Percentiles rank a stretch among this genome's conserved stretches.
Evolutionary conservation across 1,139 yeast genomes (phyloP).

Genomic region (Blastobotrys raffinosifermentans): DNA sequence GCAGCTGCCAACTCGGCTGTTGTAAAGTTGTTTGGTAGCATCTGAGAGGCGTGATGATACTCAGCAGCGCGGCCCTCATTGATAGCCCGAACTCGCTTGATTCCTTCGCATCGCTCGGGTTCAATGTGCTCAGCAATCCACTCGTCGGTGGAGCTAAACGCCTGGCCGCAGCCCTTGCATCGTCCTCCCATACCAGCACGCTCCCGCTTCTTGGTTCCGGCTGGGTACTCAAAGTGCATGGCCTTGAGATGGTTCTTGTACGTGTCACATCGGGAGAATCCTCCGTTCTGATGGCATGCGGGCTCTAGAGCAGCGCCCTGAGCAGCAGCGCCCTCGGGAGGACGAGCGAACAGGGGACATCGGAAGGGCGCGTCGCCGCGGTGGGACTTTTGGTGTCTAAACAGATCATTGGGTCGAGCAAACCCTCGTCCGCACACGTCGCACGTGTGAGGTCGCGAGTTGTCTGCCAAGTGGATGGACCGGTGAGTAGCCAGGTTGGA

Average conservation of each 20-base stretch:
- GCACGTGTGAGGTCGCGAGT: conserved; percentile 73
- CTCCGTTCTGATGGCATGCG: conserved; percentile 72
- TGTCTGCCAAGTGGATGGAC: conserved; percentile 70
- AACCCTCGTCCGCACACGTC: conserved; percentile 75
- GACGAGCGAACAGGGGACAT: conserved; percentile 29
- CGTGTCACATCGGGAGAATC: conserved; percentile 84
- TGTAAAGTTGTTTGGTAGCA: not conserved
- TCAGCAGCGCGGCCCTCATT: conserved; percentile 9
- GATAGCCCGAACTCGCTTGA: conserved; percentile 13
- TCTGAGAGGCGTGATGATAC: conserved; percentile 1
- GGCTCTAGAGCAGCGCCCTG: conserved; percentile 15
- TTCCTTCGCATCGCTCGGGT: conserved; percentile 28
- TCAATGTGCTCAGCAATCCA: conserved; percentile 78
- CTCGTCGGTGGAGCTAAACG: conserved; percentile 63
- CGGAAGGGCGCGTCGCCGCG: conserved; percentile 33
- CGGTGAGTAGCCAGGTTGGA: conserved; percentile 82
- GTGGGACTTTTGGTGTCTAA: conserved; percentile 80
- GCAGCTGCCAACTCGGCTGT: not conserved
- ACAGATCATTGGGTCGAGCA: conserved; percentile 80
- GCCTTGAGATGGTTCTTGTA: conserved; percentile 88
- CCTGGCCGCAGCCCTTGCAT: conserved; percentile 69
- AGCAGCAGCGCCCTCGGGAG: conserved; percentile 9
- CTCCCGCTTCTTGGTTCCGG: conserved; percentile 76
- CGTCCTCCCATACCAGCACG: conserved; percentile 61
- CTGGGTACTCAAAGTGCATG: conserved; percentile 82